phyloP scores from a whole-genome alignment of 2,329 filamentous ascomycete genomes.

The Pyrenophora seminiperda region DNA sequence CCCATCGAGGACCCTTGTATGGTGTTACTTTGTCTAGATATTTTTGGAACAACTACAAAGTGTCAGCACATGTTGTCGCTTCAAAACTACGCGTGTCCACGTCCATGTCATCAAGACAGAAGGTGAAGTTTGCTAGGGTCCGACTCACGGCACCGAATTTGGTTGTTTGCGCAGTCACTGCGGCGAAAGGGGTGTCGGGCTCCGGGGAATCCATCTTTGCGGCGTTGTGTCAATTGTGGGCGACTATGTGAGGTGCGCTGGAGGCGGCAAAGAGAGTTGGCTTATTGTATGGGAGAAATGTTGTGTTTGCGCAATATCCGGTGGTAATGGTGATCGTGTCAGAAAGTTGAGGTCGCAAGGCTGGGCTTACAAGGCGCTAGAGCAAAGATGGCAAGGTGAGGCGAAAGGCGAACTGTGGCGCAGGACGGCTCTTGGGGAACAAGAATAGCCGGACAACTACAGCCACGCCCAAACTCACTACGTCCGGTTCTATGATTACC shows the following conservation, averaged over 20 bases:
- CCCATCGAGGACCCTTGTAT: constrained; percentile 87
- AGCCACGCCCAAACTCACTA: no score
- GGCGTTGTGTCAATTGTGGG: constrained; percentile 4
- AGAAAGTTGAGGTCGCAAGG: constrained; percentile 30
- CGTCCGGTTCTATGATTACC: no score
- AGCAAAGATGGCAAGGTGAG: neutral
- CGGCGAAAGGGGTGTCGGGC: constrained; percentile 90
- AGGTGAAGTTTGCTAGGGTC: constrained; percentile 17
- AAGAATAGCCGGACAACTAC: no score
- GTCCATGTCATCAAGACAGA: neutral
- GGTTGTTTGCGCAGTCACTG: constrained; percentile 83
- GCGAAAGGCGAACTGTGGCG: no score
- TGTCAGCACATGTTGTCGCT: constrained; percentile 20
- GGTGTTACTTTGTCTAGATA: constrained; percentile 94
- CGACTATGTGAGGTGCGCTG: neutral
- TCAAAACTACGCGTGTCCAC: neutral
- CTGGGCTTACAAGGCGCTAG: constrained; percentile 27
- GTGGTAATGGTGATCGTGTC: constrained; percentile 38
- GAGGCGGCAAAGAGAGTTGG: neutral
- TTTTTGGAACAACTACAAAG: constrained; percentile 81
- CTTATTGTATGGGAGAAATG: constrained; percentile 10
- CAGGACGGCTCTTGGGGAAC: no score
- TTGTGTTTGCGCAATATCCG: constrained; percentile 3
- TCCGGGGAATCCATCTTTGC: constrained; percentile 79
- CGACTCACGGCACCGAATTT: constrained; percentile 70